Conservation (phyloP, 1,284 basidiomycete genomes). For the Sporisorium reilianum region DNA sequence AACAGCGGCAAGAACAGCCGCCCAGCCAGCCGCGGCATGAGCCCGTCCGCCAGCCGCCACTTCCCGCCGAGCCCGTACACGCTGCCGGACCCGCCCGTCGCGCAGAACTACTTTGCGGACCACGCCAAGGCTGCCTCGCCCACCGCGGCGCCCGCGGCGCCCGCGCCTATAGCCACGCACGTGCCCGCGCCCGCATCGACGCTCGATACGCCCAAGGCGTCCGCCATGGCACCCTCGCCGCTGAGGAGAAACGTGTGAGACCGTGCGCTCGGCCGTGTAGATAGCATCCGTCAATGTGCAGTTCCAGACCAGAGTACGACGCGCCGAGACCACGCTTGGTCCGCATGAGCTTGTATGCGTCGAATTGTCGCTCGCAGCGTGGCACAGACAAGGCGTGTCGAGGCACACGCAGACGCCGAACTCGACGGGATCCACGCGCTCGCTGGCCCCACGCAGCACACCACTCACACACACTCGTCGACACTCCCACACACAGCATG, state of each 20-base stretch:
- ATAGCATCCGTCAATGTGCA: too few species aligned
- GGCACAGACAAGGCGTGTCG: too few species aligned
- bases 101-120: constrained; percentile 56
- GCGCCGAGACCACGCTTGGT: too few species aligned
- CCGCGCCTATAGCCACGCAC: not conserved
- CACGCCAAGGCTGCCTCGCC: constrained; percentile 8
- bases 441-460: too few species aligned
- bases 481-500: too few species aligned
- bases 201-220: constrained; percentile 36
- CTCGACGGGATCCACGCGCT: too few species aligned
- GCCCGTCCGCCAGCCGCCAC: constrained; percentile 11
- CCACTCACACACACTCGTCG: not conserved
- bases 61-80: constrained; percentile 56
- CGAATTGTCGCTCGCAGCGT: too few species aligned
- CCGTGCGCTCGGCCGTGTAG: too few species aligned
- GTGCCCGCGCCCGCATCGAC: not conserved
- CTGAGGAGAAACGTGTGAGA: constrained; percentile 39
- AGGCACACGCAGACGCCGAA: too few species aligned
- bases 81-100: constrained; percentile 54
- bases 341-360: too few species aligned
- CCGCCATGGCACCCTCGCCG: constrained; percentile 19
- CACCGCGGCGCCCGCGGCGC: not conserved
- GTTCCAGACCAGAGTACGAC: too few species aligned
- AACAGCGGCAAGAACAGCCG: constrained; percentile 3
- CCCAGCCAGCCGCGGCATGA: constrained; percentile 13